These are phyloP conservation scores for Silene latifolia DNA, from an alignment of 148 eudicot species.

Conservation along the genomic window DNA sequence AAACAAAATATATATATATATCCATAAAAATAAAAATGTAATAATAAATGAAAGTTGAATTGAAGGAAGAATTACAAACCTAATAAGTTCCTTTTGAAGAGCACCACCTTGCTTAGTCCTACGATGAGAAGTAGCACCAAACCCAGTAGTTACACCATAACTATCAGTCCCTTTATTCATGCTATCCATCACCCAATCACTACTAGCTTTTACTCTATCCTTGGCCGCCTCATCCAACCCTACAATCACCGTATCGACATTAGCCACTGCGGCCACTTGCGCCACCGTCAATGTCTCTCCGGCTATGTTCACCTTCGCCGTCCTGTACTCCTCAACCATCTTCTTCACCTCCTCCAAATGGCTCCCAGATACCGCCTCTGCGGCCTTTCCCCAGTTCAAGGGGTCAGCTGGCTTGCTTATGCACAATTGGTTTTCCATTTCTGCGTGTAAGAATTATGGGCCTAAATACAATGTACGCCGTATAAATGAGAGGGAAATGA, in stretches of 20 bases:
- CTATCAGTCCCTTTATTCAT: conserved; percentile 81
- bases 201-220: conserved; percentile 73
- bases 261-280: conserved; percentile 74
- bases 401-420: conserved; percentile 36
- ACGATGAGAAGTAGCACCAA: conserved; percentile 86
- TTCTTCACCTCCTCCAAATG: conserved; percentile 71
- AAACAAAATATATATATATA: too few relatives aligned
- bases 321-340: conserved; percentile 77
- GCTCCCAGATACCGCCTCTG: conserved; percentile 53
- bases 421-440: conserved; percentile 12
- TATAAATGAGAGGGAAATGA: not conserved
- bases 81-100: conserved; percentile 78
- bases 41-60: too few relatives aligned
- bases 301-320: conserved; percentile 45
- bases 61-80: conserved; percentile 33
- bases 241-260: conserved; percentile 31
- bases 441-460: not conserved
- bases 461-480: not conserved
- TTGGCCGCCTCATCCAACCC: conserved; percentile 60
- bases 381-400: conserved; percentile 67
- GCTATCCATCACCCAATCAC: conserved; percentile 93
- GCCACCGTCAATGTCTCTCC: conserved; percentile 60
- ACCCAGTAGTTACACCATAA: conserved; percentile 81
- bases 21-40: too few relatives aligned
- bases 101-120: conserved; percentile 85